A percentile compares a stretch with the other conserved stretches of the same genome.
Evolutionary conservation across 2,329 filamentous ascomycete species (phyloP).

Genomic region (Fusarium xyrophilum): DNA sequence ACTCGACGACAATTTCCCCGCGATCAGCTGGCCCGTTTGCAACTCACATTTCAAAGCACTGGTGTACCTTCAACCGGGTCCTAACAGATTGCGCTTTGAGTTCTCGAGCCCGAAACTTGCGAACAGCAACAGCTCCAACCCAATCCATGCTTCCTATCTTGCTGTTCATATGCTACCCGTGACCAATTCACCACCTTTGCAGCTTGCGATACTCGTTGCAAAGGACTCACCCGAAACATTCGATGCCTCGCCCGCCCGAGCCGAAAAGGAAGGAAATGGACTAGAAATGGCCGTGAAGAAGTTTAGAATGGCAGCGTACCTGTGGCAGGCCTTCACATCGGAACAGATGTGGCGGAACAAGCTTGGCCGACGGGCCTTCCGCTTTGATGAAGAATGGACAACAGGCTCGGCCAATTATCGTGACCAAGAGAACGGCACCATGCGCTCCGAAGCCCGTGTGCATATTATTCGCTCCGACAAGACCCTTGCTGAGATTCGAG

Average conservation of each 20-base stretch:
- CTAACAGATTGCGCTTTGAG: constrained; percentile 87
- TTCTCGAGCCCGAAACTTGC: constrained; percentile 84
- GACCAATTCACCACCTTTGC: constrained; percentile 79
- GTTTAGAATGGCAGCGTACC: constrained; percentile 91
- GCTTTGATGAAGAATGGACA: constrained; percentile 96
- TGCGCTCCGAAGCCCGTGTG: constrained; percentile 90
- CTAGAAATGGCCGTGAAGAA: constrained; percentile 84
- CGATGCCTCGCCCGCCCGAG: constrained; percentile 78
- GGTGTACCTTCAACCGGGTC: constrained; percentile 87
- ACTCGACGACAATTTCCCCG: constrained; percentile 84
- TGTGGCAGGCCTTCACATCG: constrained; percentile 96
- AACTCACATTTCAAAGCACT: constrained; percentile 92
- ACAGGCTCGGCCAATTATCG: constrained; percentile 78
- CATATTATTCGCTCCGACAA: constrained; percentile 84
- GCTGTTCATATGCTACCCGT: constrained; percentile 87
- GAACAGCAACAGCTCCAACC: constrained; percentile 69
- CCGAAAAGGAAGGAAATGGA: constrained; percentile 80
- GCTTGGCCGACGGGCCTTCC: constrained; percentile 83
- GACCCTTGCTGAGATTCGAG: constrained; percentile 82
- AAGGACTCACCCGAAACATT: constrained; percentile 88
- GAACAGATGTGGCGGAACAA: constrained; percentile 95
- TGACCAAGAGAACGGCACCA: constrained; percentile 72
- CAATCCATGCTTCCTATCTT: constrained; percentile 78
- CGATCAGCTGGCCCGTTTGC: constrained; percentile 84
- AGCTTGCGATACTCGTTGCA: constrained; percentile 85